These are phyloP conservation scores for Coniochaeta sp. DNA, from an alignment of 2,329 filamentous ascomycete species.

Conservation along the genomic window DNA sequence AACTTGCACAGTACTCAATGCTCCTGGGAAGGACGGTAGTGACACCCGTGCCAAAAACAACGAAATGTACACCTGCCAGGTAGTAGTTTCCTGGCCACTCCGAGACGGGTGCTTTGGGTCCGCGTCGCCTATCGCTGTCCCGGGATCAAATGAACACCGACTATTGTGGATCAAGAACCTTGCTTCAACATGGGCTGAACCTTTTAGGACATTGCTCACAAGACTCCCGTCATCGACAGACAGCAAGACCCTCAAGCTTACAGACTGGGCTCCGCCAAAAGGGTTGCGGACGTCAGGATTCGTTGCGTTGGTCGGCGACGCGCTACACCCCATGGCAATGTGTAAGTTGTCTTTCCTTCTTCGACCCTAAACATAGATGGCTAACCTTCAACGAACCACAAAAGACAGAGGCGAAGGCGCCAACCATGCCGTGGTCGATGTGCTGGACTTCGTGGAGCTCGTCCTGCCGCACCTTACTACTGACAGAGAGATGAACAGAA, in stretches of 20 bases:
- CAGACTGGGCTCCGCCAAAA: slow-evolving; percentile 38
- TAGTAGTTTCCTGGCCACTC: slow-evolving; percentile 45
- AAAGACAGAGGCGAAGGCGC: slow-evolving; percentile 50
- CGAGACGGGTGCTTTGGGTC: slow-evolving; percentile 25
- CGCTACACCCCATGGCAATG: slow-evolving; percentile 53
- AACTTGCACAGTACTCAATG: slow-evolving; percentile 34
- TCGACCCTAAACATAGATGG: not conserved
- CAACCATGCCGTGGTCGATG: slow-evolving; percentile 49
- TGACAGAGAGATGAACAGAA: not conserved
- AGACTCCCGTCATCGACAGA: slow-evolving; percentile 32
- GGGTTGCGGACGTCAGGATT: slow-evolving; percentile 29
- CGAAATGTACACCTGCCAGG: slow-evolving; percentile 37
- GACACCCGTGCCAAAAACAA: slow-evolving; percentile 7
- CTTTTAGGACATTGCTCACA: slow-evolving; percentile 35
- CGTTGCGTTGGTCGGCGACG: slow-evolving; percentile 44
- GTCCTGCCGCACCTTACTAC: slow-evolving; percentile 16
- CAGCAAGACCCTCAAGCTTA: slow-evolving; percentile 35
- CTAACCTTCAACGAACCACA: not conserved
- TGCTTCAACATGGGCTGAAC: slow-evolving; percentile 39
- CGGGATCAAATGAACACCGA: slow-evolving; percentile 28
- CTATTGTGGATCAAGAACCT: slow-evolving; percentile 34
- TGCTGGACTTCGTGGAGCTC: slow-evolving; percentile 32
- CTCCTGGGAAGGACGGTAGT: slow-evolving; percentile 32
- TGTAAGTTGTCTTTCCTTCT: slow-evolving; percentile 33
- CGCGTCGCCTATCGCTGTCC: slow-evolving; percentile 28